Conservation (phyloP, 495 filamentous ascomycete species). For the Aspergillus ostianus region DNA sequence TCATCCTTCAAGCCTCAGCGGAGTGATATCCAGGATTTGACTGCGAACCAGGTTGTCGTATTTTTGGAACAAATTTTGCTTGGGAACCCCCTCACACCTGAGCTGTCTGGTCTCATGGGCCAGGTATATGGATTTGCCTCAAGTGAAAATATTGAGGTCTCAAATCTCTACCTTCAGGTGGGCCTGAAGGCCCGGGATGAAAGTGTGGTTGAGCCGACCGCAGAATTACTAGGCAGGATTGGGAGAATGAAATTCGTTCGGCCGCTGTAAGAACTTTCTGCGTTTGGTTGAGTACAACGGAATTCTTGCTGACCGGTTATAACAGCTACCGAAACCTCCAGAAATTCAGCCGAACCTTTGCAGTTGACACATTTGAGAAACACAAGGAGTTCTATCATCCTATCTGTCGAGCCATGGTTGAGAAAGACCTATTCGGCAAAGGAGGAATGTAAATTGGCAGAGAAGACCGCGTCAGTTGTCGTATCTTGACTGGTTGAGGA, state of each 20-base stretch:
- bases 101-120: constrained; percentile 66
- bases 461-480: neutral
- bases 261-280: constrained; percentile 54
- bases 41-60: constrained; percentile 83
- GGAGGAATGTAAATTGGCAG: constrained; percentile 21
- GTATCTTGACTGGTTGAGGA: neutral
- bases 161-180: constrained; percentile 71
- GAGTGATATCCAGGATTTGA: constrained; percentile 68
- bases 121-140: constrained; percentile 64
- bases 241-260: constrained; percentile 97
- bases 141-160: constrained; percentile 81
- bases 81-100: constrained; percentile 55
- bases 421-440: constrained; percentile 72
- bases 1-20: constrained; percentile 61
- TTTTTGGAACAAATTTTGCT: constrained; percentile 77
- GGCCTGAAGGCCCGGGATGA: constrained; percentile 71
- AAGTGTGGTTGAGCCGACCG: constrained; percentile 63
- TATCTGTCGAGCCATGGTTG: constrained; percentile 78
- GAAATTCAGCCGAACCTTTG: constrained; percentile 68
- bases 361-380: constrained; percentile 79
- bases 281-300: neutral
- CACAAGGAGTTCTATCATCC: constrained; percentile 93
- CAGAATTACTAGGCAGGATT: constrained; percentile 72
- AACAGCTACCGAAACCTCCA: constrained; percentile 64
- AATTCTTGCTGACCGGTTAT: constrained; percentile 16